These are phyloP conservation scores for Isoetes engelmannii DNA, from an alignment of 83 land plant species.

Conservation along the genomic window DNA sequence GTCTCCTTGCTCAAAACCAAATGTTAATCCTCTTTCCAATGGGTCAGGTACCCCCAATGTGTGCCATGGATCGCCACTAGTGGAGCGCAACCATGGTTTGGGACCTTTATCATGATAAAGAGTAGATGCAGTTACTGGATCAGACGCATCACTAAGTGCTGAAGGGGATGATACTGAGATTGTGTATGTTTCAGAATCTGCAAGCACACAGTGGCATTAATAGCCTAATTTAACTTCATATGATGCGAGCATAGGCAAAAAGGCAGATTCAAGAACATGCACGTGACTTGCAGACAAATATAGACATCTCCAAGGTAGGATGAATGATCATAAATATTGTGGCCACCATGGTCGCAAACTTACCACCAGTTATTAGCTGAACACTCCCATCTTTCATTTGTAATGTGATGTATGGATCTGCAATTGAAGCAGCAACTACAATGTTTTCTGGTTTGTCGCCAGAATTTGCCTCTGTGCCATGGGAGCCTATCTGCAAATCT, in stretches of 20 bases:
- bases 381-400: conserved; percentile 83
- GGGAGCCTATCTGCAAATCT: conserved; percentile 48
- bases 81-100: conserved; percentile 80
- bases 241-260: too few species aligned
- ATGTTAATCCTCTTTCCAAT: conserved; percentile 56
- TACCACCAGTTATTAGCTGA: conserved; percentile 72
- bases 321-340: neutral
- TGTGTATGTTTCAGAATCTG: conserved; percentile 73
- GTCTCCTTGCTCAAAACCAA: conserved; percentile 59
- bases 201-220: conserved; percentile 4
- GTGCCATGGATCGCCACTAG: conserved; percentile 89
- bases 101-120: conserved; percentile 94
- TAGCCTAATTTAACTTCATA: neutral
- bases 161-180: conserved; percentile 51
- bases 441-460: conserved; percentile 29
- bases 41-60: conserved; percentile 62
- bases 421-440: conserved; percentile 67
- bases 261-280: too few species aligned
- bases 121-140: conserved; percentile 67
- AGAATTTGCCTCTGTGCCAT: conserved; percentile 30
- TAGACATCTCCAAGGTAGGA: neutral
- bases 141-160: conserved; percentile 38
- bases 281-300: neutral
- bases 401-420: conserved; percentile 85
- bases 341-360: neutral